Percentiles rank a stretch among this genome's conserved stretches.
These are phyloP conservation scores for Excoecaria agallocha DNA, from an alignment of 345 rosid species.

Conservation along the genomic window DNA sequence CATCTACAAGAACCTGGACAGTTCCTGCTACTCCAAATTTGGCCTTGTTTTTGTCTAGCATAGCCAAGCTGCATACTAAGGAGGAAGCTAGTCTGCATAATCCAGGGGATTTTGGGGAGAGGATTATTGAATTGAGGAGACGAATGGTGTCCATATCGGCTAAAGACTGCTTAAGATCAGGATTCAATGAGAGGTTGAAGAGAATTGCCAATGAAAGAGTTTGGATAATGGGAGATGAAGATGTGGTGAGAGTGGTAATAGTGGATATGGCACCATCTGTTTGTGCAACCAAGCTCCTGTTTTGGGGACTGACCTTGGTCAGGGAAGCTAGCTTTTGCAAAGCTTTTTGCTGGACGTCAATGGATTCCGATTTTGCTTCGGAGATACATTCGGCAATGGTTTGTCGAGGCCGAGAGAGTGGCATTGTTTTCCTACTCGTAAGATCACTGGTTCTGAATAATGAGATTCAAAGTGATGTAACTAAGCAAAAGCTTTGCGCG, in stretches of 20 bases:
- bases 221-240: conserved; percentile 30
- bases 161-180: conserved; percentile 43
- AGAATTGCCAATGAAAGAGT: conserved; percentile 44
- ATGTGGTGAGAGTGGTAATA: conserved; percentile 37
- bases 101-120: conserved; percentile 30
- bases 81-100: conserved; percentile 43
- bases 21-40: conserved; percentile 61
- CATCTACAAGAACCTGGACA: conserved; percentile 36
- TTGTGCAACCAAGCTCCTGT: conserved; percentile 42
- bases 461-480: not conserved
- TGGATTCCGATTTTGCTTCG: conserved; percentile 34
- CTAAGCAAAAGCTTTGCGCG: not conserved
- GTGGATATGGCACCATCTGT: conserved; percentile 38
- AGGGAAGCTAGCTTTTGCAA: conserved; percentile 44
- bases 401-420: conserved; percentile 30
- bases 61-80: conserved; percentile 57
- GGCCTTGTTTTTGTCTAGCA: conserved; percentile 69
- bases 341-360: conserved; percentile 40
- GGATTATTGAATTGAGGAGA: conserved; percentile 44
- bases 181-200: conserved; percentile 61
- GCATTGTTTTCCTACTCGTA: conserved; percentile 22
- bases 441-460: not conserved
- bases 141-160: conserved; percentile 46
- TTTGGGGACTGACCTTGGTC: conserved; percentile 46
- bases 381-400: conserved; percentile 31